Evolutionary conservation across 257 asterid species (phyloP).

Genomic region (Echium plantagineum): DNA sequence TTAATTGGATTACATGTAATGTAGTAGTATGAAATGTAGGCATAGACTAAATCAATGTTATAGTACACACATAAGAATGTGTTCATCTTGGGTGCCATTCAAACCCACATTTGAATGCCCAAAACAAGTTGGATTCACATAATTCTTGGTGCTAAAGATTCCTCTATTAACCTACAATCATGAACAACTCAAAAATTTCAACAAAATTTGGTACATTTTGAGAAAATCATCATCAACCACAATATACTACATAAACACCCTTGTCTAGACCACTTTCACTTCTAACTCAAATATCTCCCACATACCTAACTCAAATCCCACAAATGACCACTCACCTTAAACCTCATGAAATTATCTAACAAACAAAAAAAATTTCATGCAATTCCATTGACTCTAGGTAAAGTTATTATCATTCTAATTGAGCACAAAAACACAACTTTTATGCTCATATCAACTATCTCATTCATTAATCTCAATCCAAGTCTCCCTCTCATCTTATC

Average conservation of each 20-base stretch:
- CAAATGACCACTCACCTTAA: slow-evolving; percentile 14
- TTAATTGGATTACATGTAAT: background rate
- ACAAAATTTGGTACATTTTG: slow-evolving; percentile 17
- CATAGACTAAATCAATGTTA: background rate
- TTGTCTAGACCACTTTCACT: slow-evolving; percentile 32
- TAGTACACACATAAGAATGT: slow-evolving; percentile 4
- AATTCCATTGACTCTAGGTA: slow-evolving; percentile 16
- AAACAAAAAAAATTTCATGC: slow-evolving; percentile 7
- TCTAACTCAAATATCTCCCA: slow-evolving; percentile 24
- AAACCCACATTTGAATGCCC: slow-evolving; percentile 6
- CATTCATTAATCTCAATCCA: slow-evolving; percentile 20
- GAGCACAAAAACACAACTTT: slow-evolving; percentile 57
- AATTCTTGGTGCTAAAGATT: slow-evolving; percentile 19
- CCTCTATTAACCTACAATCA: slow-evolving; percentile 15
- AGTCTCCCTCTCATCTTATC: slow-evolving; percentile 16
- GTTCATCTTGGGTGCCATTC: slow-evolving; percentile 49
- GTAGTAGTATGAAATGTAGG: background rate
- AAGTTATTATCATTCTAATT: slow-evolving; percentile 29
- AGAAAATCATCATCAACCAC: slow-evolving; percentile 16
- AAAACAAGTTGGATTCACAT: slow-evolving; percentile 18
- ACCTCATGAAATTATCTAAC: slow-evolving; percentile 46
- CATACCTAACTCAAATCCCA: background rate
- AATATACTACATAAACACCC: slow-evolving; percentile 16
- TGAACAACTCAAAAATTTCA: background rate
- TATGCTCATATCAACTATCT: too few species aligned